Conservation (phyloP, 345 rosid genomes). For the Diplotaxis tenuifolia region DNA sequence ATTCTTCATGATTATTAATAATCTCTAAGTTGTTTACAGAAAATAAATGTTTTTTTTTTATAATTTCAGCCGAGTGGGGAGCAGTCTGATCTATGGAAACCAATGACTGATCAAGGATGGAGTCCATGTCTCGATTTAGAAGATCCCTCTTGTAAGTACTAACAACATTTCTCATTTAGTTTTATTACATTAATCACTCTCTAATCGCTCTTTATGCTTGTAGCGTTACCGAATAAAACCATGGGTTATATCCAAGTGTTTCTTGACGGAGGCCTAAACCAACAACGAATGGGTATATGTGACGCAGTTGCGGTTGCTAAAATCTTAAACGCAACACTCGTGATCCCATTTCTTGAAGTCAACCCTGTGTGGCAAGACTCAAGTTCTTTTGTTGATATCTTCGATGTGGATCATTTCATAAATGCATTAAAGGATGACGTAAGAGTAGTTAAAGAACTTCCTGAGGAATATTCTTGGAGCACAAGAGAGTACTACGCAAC, state of each 20-base stretch:
- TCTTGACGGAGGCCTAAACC: conserved; percentile 97
- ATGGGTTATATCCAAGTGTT: conserved; percentile 78
- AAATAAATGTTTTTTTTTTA: neutral
- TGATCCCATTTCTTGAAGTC: conserved; percentile 80
- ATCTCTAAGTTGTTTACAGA: neutral
- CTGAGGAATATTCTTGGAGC: conserved; percentile 81
- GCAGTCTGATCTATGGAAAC: conserved; percentile 73
- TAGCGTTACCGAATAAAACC: conserved; percentile 61
- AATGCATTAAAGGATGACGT: conserved; percentile 61
- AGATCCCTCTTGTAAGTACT: conserved; percentile 52
- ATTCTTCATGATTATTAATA: neutral
- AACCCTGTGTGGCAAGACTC: conserved; percentile 97
- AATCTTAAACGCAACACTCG: conserved; percentile 90
- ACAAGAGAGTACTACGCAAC: conserved; percentile 85
- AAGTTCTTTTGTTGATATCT: conserved; percentile 81
- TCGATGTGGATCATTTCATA: conserved; percentile 85
- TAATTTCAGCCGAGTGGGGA: conserved; percentile 50
- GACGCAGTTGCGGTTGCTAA: conserved; percentile 98
- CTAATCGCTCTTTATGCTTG: neutral
- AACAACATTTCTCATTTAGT: neutral
- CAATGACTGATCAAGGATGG: conserved; percentile 87
- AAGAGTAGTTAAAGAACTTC: conserved; percentile 66
- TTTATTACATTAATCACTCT: neutral
- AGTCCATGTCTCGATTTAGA: conserved; percentile 50
- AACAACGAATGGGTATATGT: conserved; percentile 97